These are phyloP conservation scores for Alternaria solani DNA, from an alignment of 2,329 filamentous ascomycete genomes.

Conservation along the genomic window DNA sequence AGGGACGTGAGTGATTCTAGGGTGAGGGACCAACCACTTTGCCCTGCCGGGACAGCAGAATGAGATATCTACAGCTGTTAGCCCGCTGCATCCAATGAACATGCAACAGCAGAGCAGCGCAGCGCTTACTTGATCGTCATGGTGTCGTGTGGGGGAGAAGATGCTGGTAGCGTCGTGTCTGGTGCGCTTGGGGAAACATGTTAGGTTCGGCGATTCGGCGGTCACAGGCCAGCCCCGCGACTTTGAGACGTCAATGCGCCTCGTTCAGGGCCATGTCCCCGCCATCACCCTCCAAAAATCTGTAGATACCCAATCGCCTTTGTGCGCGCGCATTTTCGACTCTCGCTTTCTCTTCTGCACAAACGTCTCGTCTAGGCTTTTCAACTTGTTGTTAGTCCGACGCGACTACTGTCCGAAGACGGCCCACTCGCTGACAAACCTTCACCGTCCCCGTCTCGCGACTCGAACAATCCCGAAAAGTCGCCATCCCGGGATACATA, in stretches of 20 bases:
- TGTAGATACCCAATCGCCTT: background rate
- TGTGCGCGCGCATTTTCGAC: constrained; percentile 1
- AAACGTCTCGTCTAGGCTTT: background rate
- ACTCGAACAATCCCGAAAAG: background rate
- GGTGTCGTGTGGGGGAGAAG: constrained; percentile 24
- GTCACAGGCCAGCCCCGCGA: constrained; percentile 32
- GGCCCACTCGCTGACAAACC: constrained; percentile 35
- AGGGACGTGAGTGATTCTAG: constrained; percentile 29
- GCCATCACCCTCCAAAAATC: background rate
- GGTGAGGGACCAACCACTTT: constrained; percentile 82
- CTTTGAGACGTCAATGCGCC: constrained; percentile 34
- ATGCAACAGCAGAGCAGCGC: background rate
- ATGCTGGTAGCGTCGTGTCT: constrained; percentile 16
- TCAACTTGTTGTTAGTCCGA: background rate
- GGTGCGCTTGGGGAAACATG: constrained; percentile 13
- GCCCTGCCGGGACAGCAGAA: constrained; percentile 95
- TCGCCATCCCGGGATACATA: background rate
- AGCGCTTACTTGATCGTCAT: constrained; percentile 66
- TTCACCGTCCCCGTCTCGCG: constrained; percentile 3
- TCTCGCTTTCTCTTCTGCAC: background rate
- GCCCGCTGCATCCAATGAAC: background rate
- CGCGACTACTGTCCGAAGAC: constrained; percentile 8
- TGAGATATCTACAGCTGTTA: constrained; percentile 77
- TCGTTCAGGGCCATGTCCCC: constrained; percentile 12
- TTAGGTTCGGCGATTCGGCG: constrained; percentile 27